Percentiles rank a stretch among this genome's conserved stretches.
phyloP scores from a whole-genome alignment of 192 early-diverging fungal species.

The Backusella parvicylindrica region DNA sequence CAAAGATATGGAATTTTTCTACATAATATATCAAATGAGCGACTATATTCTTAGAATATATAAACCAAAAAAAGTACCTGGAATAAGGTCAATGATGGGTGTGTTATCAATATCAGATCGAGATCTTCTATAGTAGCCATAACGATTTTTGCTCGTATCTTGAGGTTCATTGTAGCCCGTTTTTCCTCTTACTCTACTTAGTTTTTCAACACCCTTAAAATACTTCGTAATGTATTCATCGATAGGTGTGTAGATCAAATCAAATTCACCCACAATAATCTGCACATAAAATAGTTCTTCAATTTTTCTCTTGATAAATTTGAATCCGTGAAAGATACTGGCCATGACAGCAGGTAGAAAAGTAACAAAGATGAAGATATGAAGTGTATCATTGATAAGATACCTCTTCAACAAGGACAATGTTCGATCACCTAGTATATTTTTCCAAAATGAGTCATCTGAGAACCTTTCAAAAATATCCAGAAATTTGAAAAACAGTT shows the following conservation, averaged over 20 bases:
- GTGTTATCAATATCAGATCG: background rate
- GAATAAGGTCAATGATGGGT: slow-evolving; percentile 12
- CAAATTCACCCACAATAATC: slow-evolving; percentile 7
- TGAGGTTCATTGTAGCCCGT: background rate
- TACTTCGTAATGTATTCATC: slow-evolving; percentile 2
- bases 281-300: slow-evolving; percentile 9
- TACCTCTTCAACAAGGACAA: slow-evolving; percentile 3
- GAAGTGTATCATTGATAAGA: slow-evolving; percentile 10
- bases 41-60: too few species aligned
- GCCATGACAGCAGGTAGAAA: slow-evolving; percentile 7
- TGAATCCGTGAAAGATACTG: background rate
- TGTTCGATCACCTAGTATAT: slow-evolving; percentile 5
- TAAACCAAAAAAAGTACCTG: background rate
- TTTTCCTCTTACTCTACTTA: background rate
- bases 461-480: slow-evolving; percentile 9
- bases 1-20: slow-evolving; percentile 7
- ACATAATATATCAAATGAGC: background rate
- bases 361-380: slow-evolving; percentile 1
- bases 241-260: slow-evolving; percentile 11
- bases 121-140: background rate
- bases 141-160: background rate
- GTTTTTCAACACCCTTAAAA: background rate
- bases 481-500: background rate
- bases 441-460: slow-evolving; percentile 17
- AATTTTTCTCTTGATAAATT: background rate